phyloP scores from a whole-genome alignment of 139 green algal species.

The Tetraselmis striata region DNA sequence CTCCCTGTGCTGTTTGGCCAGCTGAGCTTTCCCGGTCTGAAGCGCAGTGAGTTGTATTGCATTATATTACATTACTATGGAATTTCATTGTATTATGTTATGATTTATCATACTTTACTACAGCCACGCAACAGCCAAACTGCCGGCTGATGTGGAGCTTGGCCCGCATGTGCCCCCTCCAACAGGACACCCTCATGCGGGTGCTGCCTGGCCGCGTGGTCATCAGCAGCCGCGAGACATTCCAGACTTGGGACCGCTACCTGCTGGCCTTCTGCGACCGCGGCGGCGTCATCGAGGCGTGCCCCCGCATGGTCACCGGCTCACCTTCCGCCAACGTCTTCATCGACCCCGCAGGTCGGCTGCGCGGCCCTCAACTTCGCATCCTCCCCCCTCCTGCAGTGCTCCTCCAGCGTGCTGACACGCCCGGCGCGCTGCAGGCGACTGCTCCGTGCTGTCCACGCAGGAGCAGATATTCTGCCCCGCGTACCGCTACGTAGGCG shows the following conservation, averaged over 20 bases:
- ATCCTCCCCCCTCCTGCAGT: too few species aligned
- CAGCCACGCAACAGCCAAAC: too few species aligned
- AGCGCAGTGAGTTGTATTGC: too few species aligned
- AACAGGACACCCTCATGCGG: neutral
- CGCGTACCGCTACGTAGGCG: slow-evolving; percentile 41
- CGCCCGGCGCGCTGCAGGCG: neutral
- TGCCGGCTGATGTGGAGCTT: too few species aligned
- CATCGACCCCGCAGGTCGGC: slow-evolving; percentile 43
- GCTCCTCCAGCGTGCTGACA: too few species aligned
- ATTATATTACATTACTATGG: too few species aligned
- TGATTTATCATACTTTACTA: too few species aligned
- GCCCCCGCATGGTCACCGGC: slow-evolving; percentile 24
- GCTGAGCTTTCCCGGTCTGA: too few species aligned
- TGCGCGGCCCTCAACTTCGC: neutral
- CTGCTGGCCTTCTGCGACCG: slow-evolving; percentile 14
- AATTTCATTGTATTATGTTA: too few species aligned
- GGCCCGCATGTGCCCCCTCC: neutral
- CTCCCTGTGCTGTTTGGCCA: too few species aligned
- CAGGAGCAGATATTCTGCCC: slow-evolving; percentile 60
- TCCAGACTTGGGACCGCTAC: neutral
- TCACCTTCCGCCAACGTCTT: slow-evolving; percentile 54
- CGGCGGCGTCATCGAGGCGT: slow-evolving; percentile 52
- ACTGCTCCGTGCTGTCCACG: slow-evolving; percentile 38
- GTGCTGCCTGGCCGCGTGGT: neutral
- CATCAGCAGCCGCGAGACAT: neutral